Base-by-base conservation (phyloP, 1,284 basidiomycete species). In the Spongispora temasekensis region DNA sequence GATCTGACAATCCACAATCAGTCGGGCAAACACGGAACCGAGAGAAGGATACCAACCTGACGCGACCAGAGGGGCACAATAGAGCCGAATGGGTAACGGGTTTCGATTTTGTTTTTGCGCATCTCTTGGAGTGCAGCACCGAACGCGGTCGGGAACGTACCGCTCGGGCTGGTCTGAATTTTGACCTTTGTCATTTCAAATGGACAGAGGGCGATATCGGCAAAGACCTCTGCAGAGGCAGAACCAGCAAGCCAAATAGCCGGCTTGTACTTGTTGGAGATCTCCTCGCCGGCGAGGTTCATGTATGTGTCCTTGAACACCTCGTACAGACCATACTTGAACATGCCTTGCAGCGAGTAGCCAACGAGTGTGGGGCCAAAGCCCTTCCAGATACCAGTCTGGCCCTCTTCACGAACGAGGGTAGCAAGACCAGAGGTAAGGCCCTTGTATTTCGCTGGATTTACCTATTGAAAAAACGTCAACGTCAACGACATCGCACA, bases 271-370 rank as follows among this genome's bases (percentile, higher is more conserved):
- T 91, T 86, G 59, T 85, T 77, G 19, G 94, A 82, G n/a, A 81
- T 79, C 77, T 98, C 95, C 71, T 95, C 82, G 66, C 94, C 94
- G 61, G 93, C 88, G 61, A 87, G 69, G 81, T 95, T 94, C 80
- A 90, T 90, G 81, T 95, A 93, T 65, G 79, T 69, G 77, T 97
- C 94, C 84, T 98, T 98, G 90, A 96, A 98, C 75, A 92, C 78
- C 80, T 97, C 95, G 78, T 97, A 97, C 75, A 94, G 91, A 80
- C 94, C 94, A 77, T 94, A 97, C 81, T 98, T 98, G 87, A 95
- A 93, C 82, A 95, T 87, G 73, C 95, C 97, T 80, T 98, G 97
- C 68, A 97, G 84, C 23, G 95, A 92, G 83, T 98, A 98, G 62
- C 96, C 96, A 77, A 97, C 82, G 69, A 94, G 83, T 58, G 94